Evolutionary conservation across 2,329 filamentous ascomycete genomes (phyloP).

Genomic region (Trichoderma lentiforme): DNA sequence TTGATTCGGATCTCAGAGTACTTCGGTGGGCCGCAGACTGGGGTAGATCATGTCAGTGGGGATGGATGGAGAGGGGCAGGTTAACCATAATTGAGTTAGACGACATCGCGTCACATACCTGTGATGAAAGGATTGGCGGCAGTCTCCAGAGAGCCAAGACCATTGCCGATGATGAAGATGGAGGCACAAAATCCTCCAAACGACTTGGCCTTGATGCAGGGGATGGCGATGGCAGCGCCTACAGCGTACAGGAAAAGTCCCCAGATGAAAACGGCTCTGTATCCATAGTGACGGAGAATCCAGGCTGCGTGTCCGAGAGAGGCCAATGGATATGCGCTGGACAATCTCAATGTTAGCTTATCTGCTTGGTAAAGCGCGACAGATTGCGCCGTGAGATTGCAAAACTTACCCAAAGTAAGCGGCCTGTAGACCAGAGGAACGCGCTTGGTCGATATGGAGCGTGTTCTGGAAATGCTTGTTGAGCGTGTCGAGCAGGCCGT

Average conservation of each 20-base stretch:
- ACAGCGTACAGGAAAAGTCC: constrained; percentile 65
- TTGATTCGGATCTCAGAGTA: constrained; percentile 74
- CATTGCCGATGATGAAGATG: constrained; percentile 72
- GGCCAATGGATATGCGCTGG: constrained; percentile 63
- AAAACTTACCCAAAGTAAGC: constrained; percentile 53
- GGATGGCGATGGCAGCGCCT: constrained; percentile 55
- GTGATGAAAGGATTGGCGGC: constrained; percentile 74
- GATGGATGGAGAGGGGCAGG: background rate
- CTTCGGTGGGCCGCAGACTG: constrained; percentile 57
- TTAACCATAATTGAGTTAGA: background rate
- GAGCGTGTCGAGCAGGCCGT: constrained; percentile 46
- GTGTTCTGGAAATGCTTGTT: constrained; percentile 49
- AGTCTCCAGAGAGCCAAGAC: constrained; percentile 71
- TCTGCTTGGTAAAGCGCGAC: background rate
- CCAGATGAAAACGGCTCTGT: constrained; percentile 65
- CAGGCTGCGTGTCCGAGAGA: constrained; percentile 63
- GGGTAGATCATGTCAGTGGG: background rate
- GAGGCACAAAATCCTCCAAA: constrained; percentile 72
- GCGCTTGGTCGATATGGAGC: constrained; percentile 43
- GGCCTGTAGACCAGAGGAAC: constrained; percentile 46
- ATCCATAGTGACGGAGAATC: constrained; percentile 63
- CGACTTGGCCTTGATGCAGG: constrained; percentile 57
- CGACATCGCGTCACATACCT: constrained; percentile 35
- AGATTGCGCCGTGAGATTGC: constrained; percentile 31
- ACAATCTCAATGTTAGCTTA: constrained; percentile 14